Base-by-base conservation (phyloP, 1,139 yeast species). In the Blastobotrys apis region DNA sequence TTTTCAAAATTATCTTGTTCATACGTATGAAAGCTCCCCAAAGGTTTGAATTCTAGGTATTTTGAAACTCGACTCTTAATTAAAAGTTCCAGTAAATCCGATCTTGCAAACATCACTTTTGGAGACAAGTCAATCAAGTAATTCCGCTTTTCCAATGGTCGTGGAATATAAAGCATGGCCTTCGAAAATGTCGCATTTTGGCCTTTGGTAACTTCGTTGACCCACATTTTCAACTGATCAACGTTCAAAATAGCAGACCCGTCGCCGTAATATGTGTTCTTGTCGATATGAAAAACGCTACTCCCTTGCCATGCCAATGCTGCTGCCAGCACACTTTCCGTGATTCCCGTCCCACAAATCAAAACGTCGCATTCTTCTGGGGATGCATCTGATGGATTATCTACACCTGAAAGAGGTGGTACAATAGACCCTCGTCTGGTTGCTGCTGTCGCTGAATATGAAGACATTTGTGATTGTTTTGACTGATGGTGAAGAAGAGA, bases 281-380 rank as follows among this genome's bases (percentile, higher is more conserved):
- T 72, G 63, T 92, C 98, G 38, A 92, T 78, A 63, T 92, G 98
- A 44, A 92, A 71, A 15, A 92, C 97, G 52, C 75, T 80, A 15
- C 92, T 81, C 12, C 97, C 97, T 58, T 87, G 96, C 97, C 98
- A 92, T 13, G 97, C 84, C 45, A 92, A 72, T 0, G 97, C 92
- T 3, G 97, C 95, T 0, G 97, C 96, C 45, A 90, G 68, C 12
- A 94, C 81, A 55, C 88, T 78, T 64, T 94, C 96, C 3, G 81
- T 81, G 38, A 94, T 72, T 1, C 97, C 97, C 0, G 98, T 92
- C 29, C 99, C 98, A 54, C 84, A 75, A 47, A 92, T 83, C 37
- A 92, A 73, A 21, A 92, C 95, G 60, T 92, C 99, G 57, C 87
- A 86, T 22, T 57, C 47, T 21, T 62, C 62, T 4, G 64, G 60